phyloP scores from a whole-genome alignment of 495 filamentous ascomycete genomes.

The Darksidea phi region DNA sequence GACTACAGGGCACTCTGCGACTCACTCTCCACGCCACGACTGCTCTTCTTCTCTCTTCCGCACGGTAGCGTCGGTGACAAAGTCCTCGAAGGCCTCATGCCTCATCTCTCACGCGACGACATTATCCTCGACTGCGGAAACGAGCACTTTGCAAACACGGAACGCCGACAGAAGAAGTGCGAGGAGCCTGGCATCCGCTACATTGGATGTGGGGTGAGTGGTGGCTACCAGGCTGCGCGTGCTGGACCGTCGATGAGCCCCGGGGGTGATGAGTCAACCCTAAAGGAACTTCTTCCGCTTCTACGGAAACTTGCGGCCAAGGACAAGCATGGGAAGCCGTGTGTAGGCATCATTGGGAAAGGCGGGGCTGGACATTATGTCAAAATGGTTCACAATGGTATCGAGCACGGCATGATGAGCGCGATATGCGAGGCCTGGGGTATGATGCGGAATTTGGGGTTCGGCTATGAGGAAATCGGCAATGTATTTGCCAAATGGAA shows the following conservation, averaged over 20 bases:
- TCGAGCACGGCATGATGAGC: constrained; percentile 70
- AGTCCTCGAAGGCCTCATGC: constrained; percentile 59
- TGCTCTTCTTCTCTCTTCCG: constrained; percentile 67
- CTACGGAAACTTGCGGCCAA: constrained; percentile 62
- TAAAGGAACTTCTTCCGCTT: constrained; percentile 63
- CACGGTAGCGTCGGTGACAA: constrained; percentile 68
- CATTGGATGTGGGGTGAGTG: constrained; percentile 68
- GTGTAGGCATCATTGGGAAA: constrained; percentile 61
- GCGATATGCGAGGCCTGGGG: constrained; percentile 64
- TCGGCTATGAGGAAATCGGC: constrained; percentile 63
- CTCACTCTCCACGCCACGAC: constrained; percentile 38
- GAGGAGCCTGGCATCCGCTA: constrained; percentile 57
- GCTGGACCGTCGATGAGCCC: constrained; percentile 65
- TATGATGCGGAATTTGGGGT: constrained; percentile 59
- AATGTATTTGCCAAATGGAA: constrained; percentile 63
- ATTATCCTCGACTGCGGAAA: constrained; percentile 73
- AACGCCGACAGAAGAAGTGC: constrained; percentile 60
- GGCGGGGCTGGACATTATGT: constrained; percentile 70
- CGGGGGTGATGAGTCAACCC: constrained; percentile 57
- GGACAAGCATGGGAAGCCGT: constrained; percentile 57
- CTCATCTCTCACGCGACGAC: constrained; percentile 59
- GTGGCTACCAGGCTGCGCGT: constrained; percentile 68
- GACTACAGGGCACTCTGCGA: constrained; percentile 25
- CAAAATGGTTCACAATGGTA: constrained; percentile 78
- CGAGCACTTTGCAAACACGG: constrained; percentile 67